Conservation (phyloP, 2,329 filamentous ascomycete species). For the Chrysoporthe deuterocubensis region DNA sequence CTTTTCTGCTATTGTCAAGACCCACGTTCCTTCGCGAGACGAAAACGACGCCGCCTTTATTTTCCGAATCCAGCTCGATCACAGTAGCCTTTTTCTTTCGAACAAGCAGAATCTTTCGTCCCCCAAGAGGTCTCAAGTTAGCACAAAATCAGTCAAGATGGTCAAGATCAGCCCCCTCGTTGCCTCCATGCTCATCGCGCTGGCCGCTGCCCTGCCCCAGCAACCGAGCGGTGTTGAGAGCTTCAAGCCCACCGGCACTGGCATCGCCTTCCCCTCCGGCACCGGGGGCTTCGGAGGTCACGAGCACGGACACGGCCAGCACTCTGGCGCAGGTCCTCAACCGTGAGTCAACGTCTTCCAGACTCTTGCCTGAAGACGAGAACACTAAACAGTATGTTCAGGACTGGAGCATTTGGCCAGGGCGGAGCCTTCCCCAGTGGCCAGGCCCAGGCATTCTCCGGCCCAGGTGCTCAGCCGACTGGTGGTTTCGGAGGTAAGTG, state of each 20-base stretch:
- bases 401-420: background rate
- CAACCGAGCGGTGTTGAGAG: constrained; percentile 14
- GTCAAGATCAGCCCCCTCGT: constrained; percentile 30
- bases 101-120: background rate
- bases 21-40: constrained; percentile 28
- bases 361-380: too few species aligned
- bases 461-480: constrained; percentile 15
- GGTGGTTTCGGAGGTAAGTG: constrained; percentile 15
- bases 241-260: constrained; percentile 3
- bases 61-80: constrained; percentile 8
- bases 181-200: constrained; percentile 23
- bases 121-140: background rate
- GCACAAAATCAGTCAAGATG: constrained; percentile 27
- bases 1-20: constrained; percentile 23
- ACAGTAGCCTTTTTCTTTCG: background rate
- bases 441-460: background rate
- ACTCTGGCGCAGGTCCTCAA: constrained; percentile 6
- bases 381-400: too few species aligned
- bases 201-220: constrained; percentile 26
- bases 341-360: too few species aligned
- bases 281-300: constrained; percentile 18
- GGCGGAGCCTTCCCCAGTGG: constrained; percentile 11
- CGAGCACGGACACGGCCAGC: constrained; percentile 5
- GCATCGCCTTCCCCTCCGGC: constrained; percentile 19
- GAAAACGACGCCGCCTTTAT: constrained; percentile 21